These are phyloP conservation scores for Craspedostauros australis DNA, from an alignment of 108 stramenopile species.

Conservation along the genomic window DNA sequence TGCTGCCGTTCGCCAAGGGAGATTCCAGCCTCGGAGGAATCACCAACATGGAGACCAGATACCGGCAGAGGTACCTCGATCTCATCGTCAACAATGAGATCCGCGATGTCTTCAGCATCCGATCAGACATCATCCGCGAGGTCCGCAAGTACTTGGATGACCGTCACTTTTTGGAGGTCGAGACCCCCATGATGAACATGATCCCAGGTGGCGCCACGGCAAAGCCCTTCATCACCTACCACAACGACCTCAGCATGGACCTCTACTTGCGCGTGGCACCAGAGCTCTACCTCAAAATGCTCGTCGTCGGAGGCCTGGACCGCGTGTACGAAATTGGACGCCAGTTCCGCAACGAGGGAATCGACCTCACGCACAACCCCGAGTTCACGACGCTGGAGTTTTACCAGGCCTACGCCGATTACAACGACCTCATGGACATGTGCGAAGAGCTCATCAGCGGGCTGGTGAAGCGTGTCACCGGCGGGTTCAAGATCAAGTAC, in stretches of 20 bases:
- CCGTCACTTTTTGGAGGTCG: slow-evolving; percentile 96
- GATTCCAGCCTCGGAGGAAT: slow-evolving; percentile 68
- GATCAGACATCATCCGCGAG: slow-evolving; percentile 88
- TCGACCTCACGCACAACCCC: slow-evolving; percentile 99
- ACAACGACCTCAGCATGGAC: slow-evolving; percentile 95
- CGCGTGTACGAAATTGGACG: slow-evolving; percentile 99
- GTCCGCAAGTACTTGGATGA: slow-evolving; percentile 93
- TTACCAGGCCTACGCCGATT: slow-evolving; percentile 99
- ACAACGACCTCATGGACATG: slow-evolving; percentile 98
- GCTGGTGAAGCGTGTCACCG: slow-evolving; percentile 94
- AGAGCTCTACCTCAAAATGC: slow-evolving; percentile 97
- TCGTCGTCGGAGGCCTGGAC: slow-evolving; percentile 97
- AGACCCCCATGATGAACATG: slow-evolving; percentile 99
- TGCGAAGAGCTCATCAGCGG: slow-evolving; percentile 94
- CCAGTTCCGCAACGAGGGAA: slow-evolving; percentile 99
- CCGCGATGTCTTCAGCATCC: slow-evolving; percentile 79
- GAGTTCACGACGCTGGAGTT: slow-evolving; percentile 99
- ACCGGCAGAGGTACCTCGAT: slow-evolving; percentile 97
- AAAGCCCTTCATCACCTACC: slow-evolving; percentile 96
- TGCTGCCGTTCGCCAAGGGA: slow-evolving; percentile 92
- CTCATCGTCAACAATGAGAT: slow-evolving; percentile 93
- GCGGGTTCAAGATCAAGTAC: slow-evolving; percentile 94
- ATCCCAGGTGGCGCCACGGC: slow-evolving; percentile 98
- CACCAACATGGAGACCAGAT: slow-evolving; percentile 95
- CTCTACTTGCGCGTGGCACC: slow-evolving; percentile 95